Evolutionary conservation across 2,329 filamentous ascomycete species (phyloP).

Genomic region (Clarireedia paspali): DNA sequence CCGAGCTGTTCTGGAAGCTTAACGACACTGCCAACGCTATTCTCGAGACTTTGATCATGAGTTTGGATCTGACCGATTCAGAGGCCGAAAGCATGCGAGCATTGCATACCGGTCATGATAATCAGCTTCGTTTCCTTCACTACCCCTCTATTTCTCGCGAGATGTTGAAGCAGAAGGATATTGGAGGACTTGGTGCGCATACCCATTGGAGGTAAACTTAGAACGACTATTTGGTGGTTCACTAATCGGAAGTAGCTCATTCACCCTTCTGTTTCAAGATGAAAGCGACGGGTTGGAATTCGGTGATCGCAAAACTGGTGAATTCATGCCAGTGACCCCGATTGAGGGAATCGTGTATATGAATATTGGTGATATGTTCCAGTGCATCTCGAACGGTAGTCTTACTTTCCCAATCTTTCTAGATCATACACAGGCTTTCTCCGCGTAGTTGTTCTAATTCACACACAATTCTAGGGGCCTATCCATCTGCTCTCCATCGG

Average conservation of each 20-base stretch:
- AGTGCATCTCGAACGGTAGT: background rate
- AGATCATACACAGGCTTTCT: too few relatives aligned
- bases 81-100: constrained; percentile 32
- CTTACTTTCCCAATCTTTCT: background rate
- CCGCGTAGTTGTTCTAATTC: background rate
- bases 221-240: background rate
- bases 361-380: background rate
- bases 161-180: background rate
- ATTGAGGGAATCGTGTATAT: background rate
- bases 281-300: background rate
- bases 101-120: constrained; percentile 48
- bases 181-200: background rate
- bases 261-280: background rate
- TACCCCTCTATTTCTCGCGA: background rate
- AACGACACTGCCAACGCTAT: constrained; percentile 36
- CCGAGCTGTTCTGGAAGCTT: constrained; percentile 41
- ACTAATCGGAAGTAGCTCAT: background rate
- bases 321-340: background rate
- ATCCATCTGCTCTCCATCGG: background rate
- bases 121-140: constrained; percentile 47
- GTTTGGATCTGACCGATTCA: constrained; percentile 39
- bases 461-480: background rate
- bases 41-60: constrained; percentile 37
- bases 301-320: background rate
- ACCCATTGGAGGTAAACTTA: background rate